Evolutionary conservation across 108 stramenopile species (phyloP).

Genomic region (Cyclotella sp.): DNA sequence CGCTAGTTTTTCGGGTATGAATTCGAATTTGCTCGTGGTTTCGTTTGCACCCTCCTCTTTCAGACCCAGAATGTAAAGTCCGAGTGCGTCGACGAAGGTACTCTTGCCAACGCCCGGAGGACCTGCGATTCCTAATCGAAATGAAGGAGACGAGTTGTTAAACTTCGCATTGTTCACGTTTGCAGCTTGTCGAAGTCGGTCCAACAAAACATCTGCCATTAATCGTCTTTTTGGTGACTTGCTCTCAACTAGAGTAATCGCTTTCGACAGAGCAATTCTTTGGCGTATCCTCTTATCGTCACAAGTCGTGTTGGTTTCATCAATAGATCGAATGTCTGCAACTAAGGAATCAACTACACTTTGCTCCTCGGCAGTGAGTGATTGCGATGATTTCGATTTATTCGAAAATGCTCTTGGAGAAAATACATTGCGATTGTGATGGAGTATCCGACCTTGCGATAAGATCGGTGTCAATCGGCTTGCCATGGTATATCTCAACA

Average conservation of each 20-base stretch:
- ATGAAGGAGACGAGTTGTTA: conserved; percentile 27
- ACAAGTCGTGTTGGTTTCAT: neutral
- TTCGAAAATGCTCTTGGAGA: neutral
- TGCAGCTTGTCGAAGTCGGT: conserved; percentile 33
- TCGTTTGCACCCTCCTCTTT: conserved; percentile 14
- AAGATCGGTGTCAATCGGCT: neutral
- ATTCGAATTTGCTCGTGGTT: neutral
- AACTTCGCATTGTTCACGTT: neutral
- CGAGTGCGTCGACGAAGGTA: conserved; percentile 73
- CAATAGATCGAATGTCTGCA: conserved; percentile 26
- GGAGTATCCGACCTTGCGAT: neutral
- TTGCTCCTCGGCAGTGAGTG: conserved; percentile 36
- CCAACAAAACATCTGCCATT: conserved; percentile 71
- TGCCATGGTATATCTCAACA: neutral
- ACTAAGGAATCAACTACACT: conserved; percentile 21
- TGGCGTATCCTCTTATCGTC: conserved; percentile 21
- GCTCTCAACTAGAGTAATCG: conserved; percentile 84
- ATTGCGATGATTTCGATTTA: neutral
- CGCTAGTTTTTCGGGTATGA: conserved; percentile 64
- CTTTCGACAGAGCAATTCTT: conserved; percentile 71
- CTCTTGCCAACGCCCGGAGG: conserved; percentile 69
- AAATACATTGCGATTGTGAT: neutral
- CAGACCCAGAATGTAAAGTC: conserved; percentile 62
- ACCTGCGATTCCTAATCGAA: conserved; percentile 86
- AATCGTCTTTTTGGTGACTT: conserved; percentile 51